These are phyloP conservation scores for Lenzites betulinus DNA, from an alignment of 768 basidiomycete genomes.

Conservation along the genomic window DNA sequence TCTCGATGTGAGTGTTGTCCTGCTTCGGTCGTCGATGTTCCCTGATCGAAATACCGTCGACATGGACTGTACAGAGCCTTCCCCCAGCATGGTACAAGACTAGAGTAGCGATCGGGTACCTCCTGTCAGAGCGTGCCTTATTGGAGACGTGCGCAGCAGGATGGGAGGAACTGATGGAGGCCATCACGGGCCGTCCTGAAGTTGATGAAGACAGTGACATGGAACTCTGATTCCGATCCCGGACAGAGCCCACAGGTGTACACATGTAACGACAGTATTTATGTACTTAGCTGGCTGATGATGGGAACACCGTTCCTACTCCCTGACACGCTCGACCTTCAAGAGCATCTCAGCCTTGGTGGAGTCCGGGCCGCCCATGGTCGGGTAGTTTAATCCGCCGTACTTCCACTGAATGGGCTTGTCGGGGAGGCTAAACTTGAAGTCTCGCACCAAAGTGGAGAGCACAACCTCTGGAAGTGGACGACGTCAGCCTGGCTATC, in stretches of 20 bases:
- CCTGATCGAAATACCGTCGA: too few relatives aligned
- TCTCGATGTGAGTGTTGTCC: conserved; percentile 14
- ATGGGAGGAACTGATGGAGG: conserved; percentile 24
- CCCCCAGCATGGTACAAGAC: conserved; percentile 16
- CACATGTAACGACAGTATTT: too few relatives aligned
- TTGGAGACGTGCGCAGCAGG: conserved; percentile 25
- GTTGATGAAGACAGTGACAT: background rate
- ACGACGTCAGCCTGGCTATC: background rate
- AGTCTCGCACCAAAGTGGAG: conserved; percentile 3
- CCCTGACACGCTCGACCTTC: conserved; percentile 1
- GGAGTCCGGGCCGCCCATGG: conserved; percentile 5
- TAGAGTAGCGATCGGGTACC: conserved; percentile 23
- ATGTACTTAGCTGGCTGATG: background rate
- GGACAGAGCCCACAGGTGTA: background rate
- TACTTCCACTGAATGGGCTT: conserved; percentile 20
- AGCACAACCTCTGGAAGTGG: conserved; percentile 15
- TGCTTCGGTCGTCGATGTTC: too few relatives aligned
- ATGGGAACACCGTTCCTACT: background rate
- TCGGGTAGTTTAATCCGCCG: conserved; percentile 10
- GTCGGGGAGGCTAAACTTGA: conserved; percentile 19
- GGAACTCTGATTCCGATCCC: background rate
- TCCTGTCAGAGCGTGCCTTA: conserved; percentile 29
- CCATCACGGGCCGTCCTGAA: background rate
- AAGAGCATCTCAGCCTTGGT: conserved; percentile 15
- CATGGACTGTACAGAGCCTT: conserved; percentile 20